A percentile compares a stretch with the other conserved stretches of the same genome.
Evolutionary conservation across 1,284 basidiomycete species (phyloP).

Genomic region (Pterula multifida): DNA sequence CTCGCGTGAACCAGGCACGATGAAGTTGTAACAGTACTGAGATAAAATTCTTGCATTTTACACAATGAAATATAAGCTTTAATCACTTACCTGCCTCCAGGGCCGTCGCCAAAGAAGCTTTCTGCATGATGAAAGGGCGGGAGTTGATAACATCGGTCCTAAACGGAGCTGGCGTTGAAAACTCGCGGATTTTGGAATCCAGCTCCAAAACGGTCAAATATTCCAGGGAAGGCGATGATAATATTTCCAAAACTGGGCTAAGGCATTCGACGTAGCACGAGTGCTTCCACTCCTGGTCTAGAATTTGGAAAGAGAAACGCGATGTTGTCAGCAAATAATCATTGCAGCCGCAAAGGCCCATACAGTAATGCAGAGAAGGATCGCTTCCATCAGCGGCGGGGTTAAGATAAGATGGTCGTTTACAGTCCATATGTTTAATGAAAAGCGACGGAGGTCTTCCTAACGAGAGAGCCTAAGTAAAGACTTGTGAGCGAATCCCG

Average conservation of each 20-base stretch:
- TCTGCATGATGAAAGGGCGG: conserved; percentile 38
- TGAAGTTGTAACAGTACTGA: conserved; percentile 55
- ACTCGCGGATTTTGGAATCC: conserved; percentile 38
- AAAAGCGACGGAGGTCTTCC: conserved; percentile 32
- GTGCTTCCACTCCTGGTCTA: conserved; percentile 56
- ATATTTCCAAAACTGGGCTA: conserved; percentile 27
- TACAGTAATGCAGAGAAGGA: conserved; percentile 27
- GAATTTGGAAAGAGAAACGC: conserved; percentile 3
- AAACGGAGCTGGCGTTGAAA: conserved; percentile 38
- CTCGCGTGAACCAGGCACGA: conserved; percentile 51
- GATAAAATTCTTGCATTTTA: conserved; percentile 5
- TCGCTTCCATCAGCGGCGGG: conserved; percentile 21
- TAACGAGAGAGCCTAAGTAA: conserved; percentile 24
- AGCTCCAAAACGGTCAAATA: conserved; percentile 32
- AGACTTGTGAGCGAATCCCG: background rate
- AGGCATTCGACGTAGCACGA: conserved; percentile 37
- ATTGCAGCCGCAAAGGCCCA: conserved; percentile 8
- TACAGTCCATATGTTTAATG: conserved; percentile 28
- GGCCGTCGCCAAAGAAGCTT: conserved; percentile 40
- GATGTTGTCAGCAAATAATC: background rate
- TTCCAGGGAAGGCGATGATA: conserved; percentile 26
- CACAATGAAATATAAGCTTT: conserved; percentile 3
- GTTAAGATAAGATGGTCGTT: conserved; percentile 26
- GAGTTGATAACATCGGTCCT: conserved; percentile 22
- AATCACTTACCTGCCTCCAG: conserved; percentile 38